Conservation (phyloP, 1,139 yeast genomes). For the Geotrichum siamense region DNA sequence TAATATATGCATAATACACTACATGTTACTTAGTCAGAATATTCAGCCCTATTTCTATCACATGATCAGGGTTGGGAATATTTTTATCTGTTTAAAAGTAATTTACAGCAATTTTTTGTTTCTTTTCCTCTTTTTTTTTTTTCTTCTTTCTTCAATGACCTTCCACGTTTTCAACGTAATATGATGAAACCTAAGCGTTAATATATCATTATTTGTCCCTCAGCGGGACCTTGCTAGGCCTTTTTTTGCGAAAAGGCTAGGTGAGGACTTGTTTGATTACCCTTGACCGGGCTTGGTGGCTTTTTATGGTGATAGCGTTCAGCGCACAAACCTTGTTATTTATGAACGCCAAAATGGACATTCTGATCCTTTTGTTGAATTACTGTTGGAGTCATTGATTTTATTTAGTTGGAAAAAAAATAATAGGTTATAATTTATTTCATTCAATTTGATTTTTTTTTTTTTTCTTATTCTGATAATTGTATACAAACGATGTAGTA, state of each 20-base stretch:
- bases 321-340: slow-evolving; percentile 37
- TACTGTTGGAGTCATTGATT: slow-evolving; percentile 5
- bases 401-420: slow-evolving; percentile 2
- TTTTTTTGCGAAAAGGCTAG: not conserved
- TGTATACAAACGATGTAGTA: no score
- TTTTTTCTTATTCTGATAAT: no score
- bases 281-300: slow-evolving; percentile 39
- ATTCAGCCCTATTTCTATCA: slow-evolving; percentile 2
- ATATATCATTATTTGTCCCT: slow-evolving; percentile 27
- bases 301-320: slow-evolving; percentile 35
- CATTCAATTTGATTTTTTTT: not conserved
- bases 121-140: slow-evolving; percentile 12
- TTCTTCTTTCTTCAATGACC: slow-evolving; percentile 27
- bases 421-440: not conserved
- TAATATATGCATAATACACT: no score
- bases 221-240: slow-evolving; percentile 7
- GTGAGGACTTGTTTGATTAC: slow-evolving; percentile 18
- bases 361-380: slow-evolving; percentile 26
- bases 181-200: slow-evolving; percentile 35
- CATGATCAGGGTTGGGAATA: slow-evolving; percentile 12
- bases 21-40: no score
- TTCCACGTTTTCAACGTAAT: slow-evolving; percentile 35
- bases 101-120: slow-evolving; percentile 6
- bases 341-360: slow-evolving; percentile 29
- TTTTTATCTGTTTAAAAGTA: not conserved